Percentiles rank a stretch among this genome's conserved stretches.
Conservation (phyloP, 441 rosid species). For the Gossypium schwendimanii region DNA sequence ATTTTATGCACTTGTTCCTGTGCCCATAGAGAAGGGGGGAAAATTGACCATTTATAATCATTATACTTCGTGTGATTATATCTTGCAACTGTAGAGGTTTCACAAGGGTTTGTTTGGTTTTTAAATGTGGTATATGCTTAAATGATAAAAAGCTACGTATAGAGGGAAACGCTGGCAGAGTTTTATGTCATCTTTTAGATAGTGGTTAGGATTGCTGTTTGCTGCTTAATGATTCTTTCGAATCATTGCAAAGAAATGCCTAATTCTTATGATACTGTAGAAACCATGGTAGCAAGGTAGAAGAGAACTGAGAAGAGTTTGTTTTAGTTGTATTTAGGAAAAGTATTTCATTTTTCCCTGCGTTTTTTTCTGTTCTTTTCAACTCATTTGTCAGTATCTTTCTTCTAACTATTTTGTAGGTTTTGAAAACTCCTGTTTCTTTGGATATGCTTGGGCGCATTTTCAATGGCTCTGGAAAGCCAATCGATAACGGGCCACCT, state of each 20-base stretch:
- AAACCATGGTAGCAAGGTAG: not conserved
- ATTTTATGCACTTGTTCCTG: not conserved
- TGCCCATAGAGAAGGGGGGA: not conserved
- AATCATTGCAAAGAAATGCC: not conserved
- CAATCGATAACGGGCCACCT: slow-evolving; percentile 98
- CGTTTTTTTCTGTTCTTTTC: not conserved
- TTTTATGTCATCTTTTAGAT: not conserved
- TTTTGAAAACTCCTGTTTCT: slow-evolving; percentile 91
- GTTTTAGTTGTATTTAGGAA: not conserved
- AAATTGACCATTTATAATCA: not conserved
- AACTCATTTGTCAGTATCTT: not conserved
- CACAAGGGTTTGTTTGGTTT: not conserved
- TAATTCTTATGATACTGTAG: not conserved
- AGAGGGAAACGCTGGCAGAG: not conserved
- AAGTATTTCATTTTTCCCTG: not conserved
- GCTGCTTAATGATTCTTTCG: not conserved
- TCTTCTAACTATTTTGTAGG: slow-evolving; percentile 38
- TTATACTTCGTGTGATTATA: not conserved
- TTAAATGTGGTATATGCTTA: not conserved
- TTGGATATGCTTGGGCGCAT: slow-evolving; percentile 99
- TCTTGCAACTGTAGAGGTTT: not conserved
- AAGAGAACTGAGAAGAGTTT: not conserved
- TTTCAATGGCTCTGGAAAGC: slow-evolving; percentile 97
- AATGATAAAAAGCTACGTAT: not conserved
- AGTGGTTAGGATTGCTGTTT: not conserved